phyloP scores from a whole-genome alignment of 257 asterid genomes.

The Salvia splendens region DNA sequence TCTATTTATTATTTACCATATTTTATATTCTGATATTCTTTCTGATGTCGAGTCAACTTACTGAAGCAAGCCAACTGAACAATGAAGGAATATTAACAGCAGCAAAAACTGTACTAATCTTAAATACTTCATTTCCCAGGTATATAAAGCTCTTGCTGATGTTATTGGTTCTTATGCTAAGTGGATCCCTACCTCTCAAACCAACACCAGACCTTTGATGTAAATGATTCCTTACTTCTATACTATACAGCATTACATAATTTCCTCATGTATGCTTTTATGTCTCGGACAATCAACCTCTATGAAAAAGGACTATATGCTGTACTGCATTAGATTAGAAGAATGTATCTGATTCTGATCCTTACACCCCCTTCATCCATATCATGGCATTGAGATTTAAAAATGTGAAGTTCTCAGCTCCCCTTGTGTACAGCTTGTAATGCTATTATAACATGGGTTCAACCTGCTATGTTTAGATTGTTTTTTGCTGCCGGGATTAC shows the following conservation, averaged over 20 bases:
- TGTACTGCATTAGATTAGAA: slow-evolving; percentile 20
- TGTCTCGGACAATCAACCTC: slow-evolving; percentile 16
- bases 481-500: slow-evolving; percentile 74
- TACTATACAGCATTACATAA: slow-evolving; percentile 19
- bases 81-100: slow-evolving; percentile 24
- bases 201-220: slow-evolving; percentile 65
- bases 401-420: slow-evolving; percentile 22
- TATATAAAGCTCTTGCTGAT: slow-evolving; percentile 78
- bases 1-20: slow-evolving; percentile 30
- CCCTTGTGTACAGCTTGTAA: slow-evolving; percentile 13
- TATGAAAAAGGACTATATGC: slow-evolving; percentile 27
- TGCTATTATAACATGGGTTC: slow-evolving; percentile 25
- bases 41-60: slow-evolving; percentile 26
- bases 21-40: slow-evolving; percentile 23
- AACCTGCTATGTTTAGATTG: slow-evolving; percentile 59
- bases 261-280: slow-evolving; percentile 34
- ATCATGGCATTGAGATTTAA: slow-evolving; percentile 16
- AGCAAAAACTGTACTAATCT: slow-evolving; percentile 4
- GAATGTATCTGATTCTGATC: slow-evolving; percentile 14
- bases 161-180: slow-evolving; percentile 80
- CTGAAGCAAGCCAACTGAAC: slow-evolving; percentile 23
- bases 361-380: slow-evolving; percentile 11
- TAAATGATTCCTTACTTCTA: slow-evolving; percentile 50
- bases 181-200: slow-evolving; percentile 61
- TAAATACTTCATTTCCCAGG: slow-evolving; percentile 49